Evolutionary conservation across 345 rosid genomes (phyloP).

Genomic region (Acer negundo): DNA sequence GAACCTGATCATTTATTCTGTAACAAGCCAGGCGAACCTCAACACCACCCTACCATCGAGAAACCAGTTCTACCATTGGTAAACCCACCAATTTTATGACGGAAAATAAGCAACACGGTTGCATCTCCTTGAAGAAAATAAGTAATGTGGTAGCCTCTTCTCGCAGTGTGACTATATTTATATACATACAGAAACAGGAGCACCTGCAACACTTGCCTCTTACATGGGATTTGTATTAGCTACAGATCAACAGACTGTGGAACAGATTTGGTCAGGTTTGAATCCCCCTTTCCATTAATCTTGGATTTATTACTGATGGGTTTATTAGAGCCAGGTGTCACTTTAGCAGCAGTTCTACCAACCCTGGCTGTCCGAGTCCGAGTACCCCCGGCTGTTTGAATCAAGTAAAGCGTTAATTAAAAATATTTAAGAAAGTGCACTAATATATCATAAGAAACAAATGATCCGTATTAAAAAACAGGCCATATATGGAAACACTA

Average conservation of each 20-base stretch:
- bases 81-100: background rate
- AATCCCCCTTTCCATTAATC: constrained; percentile 31
- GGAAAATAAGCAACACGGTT: background rate
- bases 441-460: background rate
- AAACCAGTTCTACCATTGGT: constrained; percentile 12
- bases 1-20: constrained; percentile 13
- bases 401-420: constrained; percentile 16
- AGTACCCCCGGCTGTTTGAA: constrained; percentile 34
- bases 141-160: background rate
- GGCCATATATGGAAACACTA: background rate
- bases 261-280: constrained; percentile 31
- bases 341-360: constrained; percentile 35
- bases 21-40: background rate
- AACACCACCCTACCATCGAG: background rate
- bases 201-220: background rate
- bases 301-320: constrained; percentile 36
- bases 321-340: constrained; percentile 37
- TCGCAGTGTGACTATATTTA: background rate
- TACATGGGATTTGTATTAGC: constrained; percentile 1
- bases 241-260: constrained; percentile 34
- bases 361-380: constrained; percentile 40
- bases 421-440: background rate
- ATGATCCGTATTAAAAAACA: background rate
- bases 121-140: constrained; percentile 6
- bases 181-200: constrained; percentile 10